Base-by-base conservation (phyloP, 305 asterid species). In the Fraxinus angustifolia region DNA sequence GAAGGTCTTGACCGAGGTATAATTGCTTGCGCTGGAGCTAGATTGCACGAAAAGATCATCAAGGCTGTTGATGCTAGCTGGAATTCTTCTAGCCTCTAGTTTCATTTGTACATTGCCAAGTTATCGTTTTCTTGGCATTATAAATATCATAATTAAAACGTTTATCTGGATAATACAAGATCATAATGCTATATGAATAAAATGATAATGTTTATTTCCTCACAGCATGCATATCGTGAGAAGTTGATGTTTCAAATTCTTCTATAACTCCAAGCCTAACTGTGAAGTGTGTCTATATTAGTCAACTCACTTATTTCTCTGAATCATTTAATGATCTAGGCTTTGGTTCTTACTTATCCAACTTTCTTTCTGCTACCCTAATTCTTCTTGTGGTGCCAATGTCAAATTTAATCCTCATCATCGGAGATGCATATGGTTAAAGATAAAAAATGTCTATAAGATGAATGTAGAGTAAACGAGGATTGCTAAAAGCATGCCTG, bases 1-100 rank as follows among this genome's bases (percentile, higher is more conserved):
- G 97, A 94, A 89, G 97, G 97, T 76, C 93, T 94, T 6, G 98
- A 94, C 82, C 89, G 97, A 8, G 97, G 97, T 68, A 89, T 94
- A 79, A 86, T 94, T 34, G 97, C 94, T 45, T 90, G 92, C 80
- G 91, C 92, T 74, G 97, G 98, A 75, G 84, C 90, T 58, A 72
- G 45, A 26, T 82, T 92, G 71, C 98, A 94, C 75, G 92, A 90
- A 80, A 94, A 90, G 87, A 91, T 94, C 80, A 78, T 92, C 67
- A 56, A 78, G 65, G 94, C 97, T 34, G 91, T 94, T 17, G 95
- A 94, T 81, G 95, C 93, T 79, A 94, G 97, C 87, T 92, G 97
- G 97, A 90, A 90, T 79, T 92, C 95, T 79, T 94, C 98, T 31
- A 77, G 90, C 83, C 95, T 93, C 17, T 92, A 48, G 87, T 82